A percentile compares a stretch with the other conserved stretches of the same genome.
Evolutionary conservation across 2,329 filamentous ascomycete species (phyloP).

Genomic region (Epichloe scottii): DNA sequence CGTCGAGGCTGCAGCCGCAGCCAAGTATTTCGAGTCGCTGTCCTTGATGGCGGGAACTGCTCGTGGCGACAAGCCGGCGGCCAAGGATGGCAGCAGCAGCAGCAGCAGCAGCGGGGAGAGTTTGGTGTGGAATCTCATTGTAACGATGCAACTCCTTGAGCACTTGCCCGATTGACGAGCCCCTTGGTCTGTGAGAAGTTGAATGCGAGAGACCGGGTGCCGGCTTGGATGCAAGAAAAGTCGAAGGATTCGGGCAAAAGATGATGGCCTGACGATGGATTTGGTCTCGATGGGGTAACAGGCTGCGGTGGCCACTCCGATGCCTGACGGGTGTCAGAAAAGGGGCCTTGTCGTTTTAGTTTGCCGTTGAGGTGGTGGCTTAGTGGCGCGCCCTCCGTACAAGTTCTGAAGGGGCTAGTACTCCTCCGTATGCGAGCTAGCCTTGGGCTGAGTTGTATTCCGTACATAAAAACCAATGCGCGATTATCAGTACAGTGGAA

Average conservation of each 20-base stretch:
- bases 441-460: too few relatives aligned
- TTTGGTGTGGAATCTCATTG: constrained; percentile 47
- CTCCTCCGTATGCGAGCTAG: neutral
- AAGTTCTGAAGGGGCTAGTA: neutral
- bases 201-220: neutral
- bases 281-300: neutral
- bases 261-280: neutral
- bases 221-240: neutral
- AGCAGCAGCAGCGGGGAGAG: constrained; percentile 44
- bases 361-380: neutral
- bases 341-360: neutral
- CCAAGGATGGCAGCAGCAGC: constrained; percentile 46
- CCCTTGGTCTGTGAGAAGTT: neutral
- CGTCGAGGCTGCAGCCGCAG: constrained; percentile 12
- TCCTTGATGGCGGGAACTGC: constrained; percentile 13
- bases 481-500: too few relatives aligned
- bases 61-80: constrained; percentile 26
- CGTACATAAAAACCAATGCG: too few relatives aligned
- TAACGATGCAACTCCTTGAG: constrained; percentile 11
- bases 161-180: neutral
- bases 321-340: neutral
- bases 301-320: neutral
- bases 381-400: neutral
- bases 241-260: neutral
- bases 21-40: constrained; percentile 12